phyloP scores from a whole-genome alignment of 2,329 filamentous ascomycete species.

The Monosporascus sp. region DNA sequence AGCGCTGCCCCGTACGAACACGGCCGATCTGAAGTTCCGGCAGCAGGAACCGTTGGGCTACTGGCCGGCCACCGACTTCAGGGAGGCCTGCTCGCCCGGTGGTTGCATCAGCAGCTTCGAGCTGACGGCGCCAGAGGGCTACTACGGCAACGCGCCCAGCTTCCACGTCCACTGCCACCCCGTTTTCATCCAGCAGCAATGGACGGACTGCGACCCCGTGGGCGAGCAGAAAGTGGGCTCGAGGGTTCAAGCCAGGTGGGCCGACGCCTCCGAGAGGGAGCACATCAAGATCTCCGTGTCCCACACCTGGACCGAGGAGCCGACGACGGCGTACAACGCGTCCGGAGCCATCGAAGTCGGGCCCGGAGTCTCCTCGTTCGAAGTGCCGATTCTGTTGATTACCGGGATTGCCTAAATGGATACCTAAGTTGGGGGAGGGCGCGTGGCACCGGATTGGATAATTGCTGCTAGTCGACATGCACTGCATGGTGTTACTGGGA shows the following conservation, averaged over 20 bases:
- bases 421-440: neutral
- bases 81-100: constrained; percentile 19
- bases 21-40: neutral
- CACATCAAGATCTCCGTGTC: constrained; percentile 16
- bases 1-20: constrained; percentile 3
- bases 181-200: constrained; percentile 18
- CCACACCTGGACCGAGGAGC: constrained; percentile 13
- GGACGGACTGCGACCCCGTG: constrained; percentile 15
- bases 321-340: constrained; percentile 8
- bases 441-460: too few relatives aligned
- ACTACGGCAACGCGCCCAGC: constrained; percentile 16
- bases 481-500: too few relatives aligned
- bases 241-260: constrained; percentile 17
- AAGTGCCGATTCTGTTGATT: constrained; percentile 3
- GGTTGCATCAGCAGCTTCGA: constrained; percentile 20
- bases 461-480: too few relatives aligned
- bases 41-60: neutral
- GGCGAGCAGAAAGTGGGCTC: constrained; percentile 5
- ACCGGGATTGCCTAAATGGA: neutral
- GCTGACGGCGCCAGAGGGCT: constrained; percentile 15
- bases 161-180: constrained; percentile 22
- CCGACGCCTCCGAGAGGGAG: constrained; percentile 9
- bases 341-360: constrained; percentile 9
- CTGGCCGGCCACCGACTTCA: constrained; percentile 11
- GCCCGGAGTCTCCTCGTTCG: constrained; percentile 3